Percentiles rank a stretch among this genome's conserved stretches.
Conservation (phyloP, 2,329 filamentous ascomycete genomes). For the Hymenoscyphus albidus region DNA sequence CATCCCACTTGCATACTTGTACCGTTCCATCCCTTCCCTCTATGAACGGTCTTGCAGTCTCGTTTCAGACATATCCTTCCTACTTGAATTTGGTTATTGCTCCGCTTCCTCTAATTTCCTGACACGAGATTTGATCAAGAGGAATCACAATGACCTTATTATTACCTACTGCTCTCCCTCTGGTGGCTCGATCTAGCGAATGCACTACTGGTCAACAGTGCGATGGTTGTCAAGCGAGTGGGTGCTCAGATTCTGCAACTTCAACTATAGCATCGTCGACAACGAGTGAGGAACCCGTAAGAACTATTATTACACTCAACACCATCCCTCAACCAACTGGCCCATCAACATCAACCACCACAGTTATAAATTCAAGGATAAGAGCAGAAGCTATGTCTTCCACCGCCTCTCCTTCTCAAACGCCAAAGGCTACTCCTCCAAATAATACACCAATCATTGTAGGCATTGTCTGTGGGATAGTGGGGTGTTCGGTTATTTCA, state of each 20-base stretch:
- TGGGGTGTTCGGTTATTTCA: constrained; percentile 17
- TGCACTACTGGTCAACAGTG: constrained; percentile 30
- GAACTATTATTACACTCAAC: constrained; percentile 8
- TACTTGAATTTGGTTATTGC: constrained; percentile 3
- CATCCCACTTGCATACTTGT: constrained; percentile 11
- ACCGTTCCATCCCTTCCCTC: constrained; percentile 4
- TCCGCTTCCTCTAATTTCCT: constrained; percentile 7
- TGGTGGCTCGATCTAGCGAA: neutral
- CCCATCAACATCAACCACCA: constrained; percentile 5
- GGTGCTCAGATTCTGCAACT: constrained; percentile 32
- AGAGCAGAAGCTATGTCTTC: constrained; percentile 2
- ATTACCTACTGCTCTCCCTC: neutral
- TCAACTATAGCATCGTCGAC: constrained; percentile 9
- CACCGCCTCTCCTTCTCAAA: neutral
- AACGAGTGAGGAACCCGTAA: neutral
- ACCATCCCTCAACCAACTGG: constrained; percentile 5
- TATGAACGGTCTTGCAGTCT: neutral
- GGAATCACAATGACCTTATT: constrained; percentile 10
- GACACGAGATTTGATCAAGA: neutral
- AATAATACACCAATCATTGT: constrained; percentile 23
- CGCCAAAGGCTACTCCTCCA: neutral
- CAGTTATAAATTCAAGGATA: neutral
- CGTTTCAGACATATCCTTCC: constrained; percentile 11
- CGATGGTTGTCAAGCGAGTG: constrained; percentile 39
- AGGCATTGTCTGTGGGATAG: constrained; percentile 21